Conservation (phyloP, 129 eudicot genomes). For the Deinandra increscens region DNA sequence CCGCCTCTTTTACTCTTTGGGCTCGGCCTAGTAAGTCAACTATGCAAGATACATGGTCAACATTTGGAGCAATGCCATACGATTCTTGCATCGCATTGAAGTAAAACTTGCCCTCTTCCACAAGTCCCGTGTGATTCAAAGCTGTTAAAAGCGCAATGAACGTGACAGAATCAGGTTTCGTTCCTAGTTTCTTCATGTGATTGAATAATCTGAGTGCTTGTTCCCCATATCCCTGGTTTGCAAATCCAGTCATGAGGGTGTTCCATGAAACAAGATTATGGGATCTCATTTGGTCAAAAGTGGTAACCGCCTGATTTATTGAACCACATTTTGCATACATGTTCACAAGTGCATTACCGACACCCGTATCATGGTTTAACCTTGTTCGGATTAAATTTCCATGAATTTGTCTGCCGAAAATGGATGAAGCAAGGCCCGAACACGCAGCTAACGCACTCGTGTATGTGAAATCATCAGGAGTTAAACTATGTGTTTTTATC, state of each 20-base stretch:
- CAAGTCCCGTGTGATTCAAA: constrained; percentile 80
- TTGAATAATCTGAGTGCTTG: constrained; percentile 45
- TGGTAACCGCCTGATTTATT: constrained; percentile 41
- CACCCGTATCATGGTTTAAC: constrained; percentile 46
- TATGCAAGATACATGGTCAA: constrained; percentile 80
- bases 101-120: constrained; percentile 49
- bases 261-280: constrained; percentile 76
- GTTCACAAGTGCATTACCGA: constrained; percentile 69
- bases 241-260: constrained; percentile 66
- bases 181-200: constrained; percentile 42
- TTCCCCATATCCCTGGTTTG: constrained; percentile 64
- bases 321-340: constrained; percentile 85
- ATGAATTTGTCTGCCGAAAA: constrained; percentile 68
- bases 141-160: constrained; percentile 57
- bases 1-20: constrained; percentile 62
- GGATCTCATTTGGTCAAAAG: constrained; percentile 41
- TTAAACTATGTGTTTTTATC: constrained; percentile 30
- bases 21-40: constrained; percentile 73
- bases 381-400: constrained; percentile 51
- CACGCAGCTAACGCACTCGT: constrained; percentile 59
- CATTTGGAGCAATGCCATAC: constrained; percentile 50
- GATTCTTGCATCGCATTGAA: constrained; percentile 49
- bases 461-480: constrained; percentile 67
- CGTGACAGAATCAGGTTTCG: constrained; percentile 72
- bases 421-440: constrained; percentile 57